These are phyloP conservation scores for Gyrodon lividus DNA, from an alignment of 768 basidiomycete species.

Conservation along the genomic window DNA sequence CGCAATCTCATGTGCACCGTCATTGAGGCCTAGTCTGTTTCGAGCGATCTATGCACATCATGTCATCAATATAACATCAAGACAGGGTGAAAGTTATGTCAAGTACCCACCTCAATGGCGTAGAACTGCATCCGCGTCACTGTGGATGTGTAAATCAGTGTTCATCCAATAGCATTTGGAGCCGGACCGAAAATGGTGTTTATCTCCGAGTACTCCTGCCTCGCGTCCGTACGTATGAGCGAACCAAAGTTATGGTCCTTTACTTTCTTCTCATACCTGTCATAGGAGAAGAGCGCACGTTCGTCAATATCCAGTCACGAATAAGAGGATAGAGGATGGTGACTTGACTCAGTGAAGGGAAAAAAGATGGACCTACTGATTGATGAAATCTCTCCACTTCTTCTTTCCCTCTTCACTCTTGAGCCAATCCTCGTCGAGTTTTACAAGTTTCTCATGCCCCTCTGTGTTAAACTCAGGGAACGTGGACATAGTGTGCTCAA, in stretches of 20 bases:
- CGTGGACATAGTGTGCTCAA: slow-evolving; percentile 62
- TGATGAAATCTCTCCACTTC: slow-evolving; percentile 87
- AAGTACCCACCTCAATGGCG: slow-evolving; percentile 70
- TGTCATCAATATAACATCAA: neutral
- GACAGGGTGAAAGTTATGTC: slow-evolving; percentile 9
- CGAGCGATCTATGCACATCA: slow-evolving; percentile 68
- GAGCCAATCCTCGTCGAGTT: slow-evolving; percentile 89
- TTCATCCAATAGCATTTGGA: neutral
- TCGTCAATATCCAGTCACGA: slow-evolving; percentile 10
- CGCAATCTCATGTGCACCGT: slow-evolving; percentile 77
- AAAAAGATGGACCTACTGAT: slow-evolving; percentile 44
- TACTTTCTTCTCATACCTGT: slow-evolving; percentile 84
- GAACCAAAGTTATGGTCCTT: slow-evolving; percentile 98
- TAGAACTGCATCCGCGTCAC: slow-evolving; percentile 65
- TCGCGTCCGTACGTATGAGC: slow-evolving; percentile 78
- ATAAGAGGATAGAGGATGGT: neutral
- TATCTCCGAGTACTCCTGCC: slow-evolving; percentile 80
- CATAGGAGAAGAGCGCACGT: neutral
- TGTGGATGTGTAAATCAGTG: slow-evolving; percentile 14
- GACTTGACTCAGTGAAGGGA: neutral
- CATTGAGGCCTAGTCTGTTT: slow-evolving; percentile 89
- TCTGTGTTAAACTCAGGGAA: slow-evolving; percentile 78
- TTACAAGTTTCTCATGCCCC: slow-evolving; percentile 45
- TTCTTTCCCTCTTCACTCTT: slow-evolving; percentile 87
- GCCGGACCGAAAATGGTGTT: slow-evolving; percentile 91